phyloP scores from a whole-genome alignment of 805 yeast genomes.

The Debaryomyces castellii region DNA sequence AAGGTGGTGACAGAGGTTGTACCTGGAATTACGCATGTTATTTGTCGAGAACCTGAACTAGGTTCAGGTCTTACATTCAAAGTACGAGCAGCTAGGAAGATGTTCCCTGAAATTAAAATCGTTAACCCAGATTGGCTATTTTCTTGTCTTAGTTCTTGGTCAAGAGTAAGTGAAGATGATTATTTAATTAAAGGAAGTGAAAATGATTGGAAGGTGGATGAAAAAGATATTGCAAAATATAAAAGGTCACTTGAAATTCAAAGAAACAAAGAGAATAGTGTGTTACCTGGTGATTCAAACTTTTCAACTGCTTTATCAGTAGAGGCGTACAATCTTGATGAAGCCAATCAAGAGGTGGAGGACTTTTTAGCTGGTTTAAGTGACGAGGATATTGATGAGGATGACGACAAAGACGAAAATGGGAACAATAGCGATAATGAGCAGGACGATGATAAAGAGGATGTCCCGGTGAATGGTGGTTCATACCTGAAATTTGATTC shows the following conservation, averaged over 20 bases:
- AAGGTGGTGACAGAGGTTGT: conserved; percentile 69
- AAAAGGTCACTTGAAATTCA: conserved; percentile 26
- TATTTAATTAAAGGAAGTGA: conserved; percentile 55
- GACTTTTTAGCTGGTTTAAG: conserved; percentile 48
- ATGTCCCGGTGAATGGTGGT: neutral
- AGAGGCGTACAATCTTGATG: conserved; percentile 39
- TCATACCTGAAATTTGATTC: conserved; percentile 15
- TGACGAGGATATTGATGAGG: conserved; percentile 32
- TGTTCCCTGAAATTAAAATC: conserved; percentile 63
- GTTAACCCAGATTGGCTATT: conserved; percentile 93
- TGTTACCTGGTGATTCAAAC: conserved; percentile 22
- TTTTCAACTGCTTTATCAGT: conserved; percentile 31
- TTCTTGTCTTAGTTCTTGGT: conserved; percentile 81
- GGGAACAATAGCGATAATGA: conserved; percentile 10
- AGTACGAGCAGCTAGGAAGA: conserved; percentile 72
- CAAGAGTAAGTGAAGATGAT: conserved; percentile 58
- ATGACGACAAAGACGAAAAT: conserved; percentile 27
- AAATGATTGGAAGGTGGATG: conserved; percentile 42
- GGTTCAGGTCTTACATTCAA: conserved; percentile 61
- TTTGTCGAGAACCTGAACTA: conserved; percentile 68
- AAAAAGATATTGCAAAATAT: conserved; percentile 47
- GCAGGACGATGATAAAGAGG: conserved; percentile 3
- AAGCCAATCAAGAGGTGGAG: conserved; percentile 45
- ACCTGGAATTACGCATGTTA: conserved; percentile 80
- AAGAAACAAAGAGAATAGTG: conserved; percentile 13